Evolutionary conservation across 345 rosid species (phyloP), one percentile per base, ranked within the genome.

Genomic region (Euphorbia pulcherrima): DNA sequence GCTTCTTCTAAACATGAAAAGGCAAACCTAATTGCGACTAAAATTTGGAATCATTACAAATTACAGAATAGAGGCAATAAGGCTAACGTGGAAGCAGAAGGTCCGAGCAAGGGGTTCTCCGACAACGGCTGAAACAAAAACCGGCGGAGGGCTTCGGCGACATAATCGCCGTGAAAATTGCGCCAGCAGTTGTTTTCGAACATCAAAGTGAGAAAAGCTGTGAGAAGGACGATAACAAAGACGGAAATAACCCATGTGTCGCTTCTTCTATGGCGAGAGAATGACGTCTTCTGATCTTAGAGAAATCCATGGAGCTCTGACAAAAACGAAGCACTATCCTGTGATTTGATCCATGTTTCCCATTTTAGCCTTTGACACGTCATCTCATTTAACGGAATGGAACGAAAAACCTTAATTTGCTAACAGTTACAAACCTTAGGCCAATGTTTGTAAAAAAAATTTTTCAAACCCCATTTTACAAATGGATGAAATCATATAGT

Each of bases 91-190:
- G 97, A 92, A 62, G 94, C 85, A 53, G 94, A 86, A 48, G 95
- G 96, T 3, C 97, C 97, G 65, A 90, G 92, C 74, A 90, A 75
- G 61, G 94, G 98, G 75, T 90, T 90, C 82, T 93, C 94, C 11
- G 83, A 74, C 69, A 90, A 79, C 33, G 88, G 96, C 80, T 93
- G 98, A 44, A 90, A 90, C 21, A 93, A 84, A 66, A 82, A 69
- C 69, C 82, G 77, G 4, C 89, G 82, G 3, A 84, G 74, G 64
- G 72, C 51, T 65, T 75, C 63, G 48, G 76, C 68, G 47, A 81
- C 80, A 72, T 92, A 88, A 39, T 85, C 85, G 1, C 79, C 91
- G 47, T 72, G 74, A 40, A 95, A 88, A 75, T 79, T 82, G 6
- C 54, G 50, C 46, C 72, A 59, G 78, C 88, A 90, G 67, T 90